Base-by-base conservation (phyloP, 2,329 filamentous ascomycete genomes). In the Colletotrichum abscissum region DNA sequence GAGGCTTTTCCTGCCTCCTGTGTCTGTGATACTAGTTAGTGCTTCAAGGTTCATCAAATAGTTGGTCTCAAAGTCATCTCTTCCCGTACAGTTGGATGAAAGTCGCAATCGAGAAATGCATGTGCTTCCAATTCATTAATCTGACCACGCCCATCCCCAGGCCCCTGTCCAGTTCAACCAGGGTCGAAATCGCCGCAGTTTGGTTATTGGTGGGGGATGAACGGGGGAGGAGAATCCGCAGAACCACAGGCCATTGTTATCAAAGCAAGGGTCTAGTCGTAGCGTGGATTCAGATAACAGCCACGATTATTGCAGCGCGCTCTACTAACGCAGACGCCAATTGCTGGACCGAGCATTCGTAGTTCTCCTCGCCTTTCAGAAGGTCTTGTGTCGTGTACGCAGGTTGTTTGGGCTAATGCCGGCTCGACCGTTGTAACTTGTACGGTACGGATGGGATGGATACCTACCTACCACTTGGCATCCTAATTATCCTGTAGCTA, bases 201-300 rank as follows among this genome's bases (percentile, higher is more conserved):
- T 49, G 42, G 42, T 55, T 59, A 62, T 35, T 52, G 67, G 60
- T 28, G 58, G 60, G 60, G 60, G 56, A 64, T 64, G 58, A 56
- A 69, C 42, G 58, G 58, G 65, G 69, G 19, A 63, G 8, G n/a
- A 56, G 64, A 63, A 63, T 16, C 65, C 57, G 49, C 28, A 42
- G 46, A 63, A 16, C 65, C 57, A 35, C 35, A 42, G 46, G 63
- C 49, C 49, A 16, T 24, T 19, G 26, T 35, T 42, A 49, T 65
- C 55, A 65, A 49, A 65, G 33, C 66, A 73, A 33, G 67, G 67
- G 46, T 57, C 52, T 60, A 63, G 38, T 42, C 38, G 38, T 42
- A 42, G 69, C 54, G 30, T 33, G 52, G 38, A 54, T 63, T 62
- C 54, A 64, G 69, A 69, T 72, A 69, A 72, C 58, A 55, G n/a